Evolutionary conservation across 108 stramenopile genomes (phyloP).

Genomic region (Pelagomonas calceolata): DNA sequence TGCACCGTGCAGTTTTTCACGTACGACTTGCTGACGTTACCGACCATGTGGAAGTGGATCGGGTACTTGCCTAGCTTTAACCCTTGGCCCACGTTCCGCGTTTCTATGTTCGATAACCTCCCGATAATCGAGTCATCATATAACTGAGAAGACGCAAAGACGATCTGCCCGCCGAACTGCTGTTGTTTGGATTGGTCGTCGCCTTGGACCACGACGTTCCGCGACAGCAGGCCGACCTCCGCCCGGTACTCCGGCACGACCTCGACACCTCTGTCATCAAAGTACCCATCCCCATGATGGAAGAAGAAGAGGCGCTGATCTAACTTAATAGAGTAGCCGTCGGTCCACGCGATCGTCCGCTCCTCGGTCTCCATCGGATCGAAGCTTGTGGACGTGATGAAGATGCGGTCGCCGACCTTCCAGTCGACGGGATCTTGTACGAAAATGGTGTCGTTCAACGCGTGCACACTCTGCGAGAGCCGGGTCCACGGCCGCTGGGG

Average conservation of each 20-base stretch:
- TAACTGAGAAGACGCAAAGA: not conserved
- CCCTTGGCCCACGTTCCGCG: slow-evolving; percentile 16
- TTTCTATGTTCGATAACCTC: slow-evolving; percentile 19
- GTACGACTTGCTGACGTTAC: slow-evolving; percentile 13
- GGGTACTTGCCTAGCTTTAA: slow-evolving; percentile 31
- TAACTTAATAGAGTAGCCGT: slow-evolving; percentile 6
- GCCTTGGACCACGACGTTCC: slow-evolving; percentile 31
- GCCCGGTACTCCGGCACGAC: slow-evolving; percentile 10
- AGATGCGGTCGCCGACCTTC: slow-evolving; percentile 12
- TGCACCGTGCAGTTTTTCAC: slow-evolving; percentile 25
- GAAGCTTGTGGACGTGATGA: slow-evolving; percentile 3
- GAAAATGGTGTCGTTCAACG: not conserved
- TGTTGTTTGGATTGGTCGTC: slow-evolving; percentile 7
- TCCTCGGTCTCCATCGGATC: slow-evolving; percentile 13
- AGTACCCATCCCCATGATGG: slow-evolving; percentile 12
- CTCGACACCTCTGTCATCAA: not conserved
- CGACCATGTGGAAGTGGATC: slow-evolving; percentile 36
- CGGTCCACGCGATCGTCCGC: not conserved
- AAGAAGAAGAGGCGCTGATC: not conserved
- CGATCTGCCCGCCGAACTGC: slow-evolving; percentile 24
- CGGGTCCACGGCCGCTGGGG: slow-evolving; percentile 3
- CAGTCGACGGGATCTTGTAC: slow-evolving; percentile 17
- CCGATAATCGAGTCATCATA: slow-evolving; percentile 6
- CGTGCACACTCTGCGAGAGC: not conserved
- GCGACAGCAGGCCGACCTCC: slow-evolving; percentile 21